phyloP scores from a whole-genome alignment of 345 rosid species.

The thale cress (Arabidopsis thaliana) region DNA sequence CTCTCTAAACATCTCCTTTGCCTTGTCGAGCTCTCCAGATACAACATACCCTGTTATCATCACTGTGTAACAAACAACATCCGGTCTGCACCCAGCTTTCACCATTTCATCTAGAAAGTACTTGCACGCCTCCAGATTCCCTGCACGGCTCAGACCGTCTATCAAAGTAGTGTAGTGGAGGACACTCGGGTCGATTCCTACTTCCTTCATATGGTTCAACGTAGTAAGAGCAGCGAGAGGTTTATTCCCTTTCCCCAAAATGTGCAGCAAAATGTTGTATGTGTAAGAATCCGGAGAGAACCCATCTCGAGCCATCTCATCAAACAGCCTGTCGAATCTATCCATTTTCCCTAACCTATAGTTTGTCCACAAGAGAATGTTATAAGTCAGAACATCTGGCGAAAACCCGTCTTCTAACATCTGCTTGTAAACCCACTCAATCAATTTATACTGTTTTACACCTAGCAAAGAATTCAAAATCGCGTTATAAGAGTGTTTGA shows the following conservation, averaged over 20 bases:
- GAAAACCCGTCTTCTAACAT: conserved; percentile 67
- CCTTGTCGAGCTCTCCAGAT: conserved; percentile 73
- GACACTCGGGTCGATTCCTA: conserved; percentile 62
- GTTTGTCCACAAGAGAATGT: conserved; percentile 72
- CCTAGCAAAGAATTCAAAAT: conserved; percentile 63
- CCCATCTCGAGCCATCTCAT: conserved; percentile 73
- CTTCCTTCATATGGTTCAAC: conserved; percentile 82
- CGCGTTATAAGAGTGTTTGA: conserved; percentile 79
- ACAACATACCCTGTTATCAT: conserved; percentile 78
- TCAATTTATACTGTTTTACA: conserved; percentile 69
- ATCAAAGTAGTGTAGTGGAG: conserved; percentile 89
- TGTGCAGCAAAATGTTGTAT: conserved; percentile 77
- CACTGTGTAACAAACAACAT: conserved; percentile 85
- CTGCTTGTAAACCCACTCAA: conserved; percentile 86
- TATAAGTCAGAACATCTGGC: conserved; percentile 74
- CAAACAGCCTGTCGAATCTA: conserved; percentile 67
- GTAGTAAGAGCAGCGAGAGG: conserved; percentile 81
- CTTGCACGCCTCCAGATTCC: conserved; percentile 82
- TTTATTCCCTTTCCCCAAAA: conserved; percentile 81
- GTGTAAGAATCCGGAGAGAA: conserved; percentile 81
- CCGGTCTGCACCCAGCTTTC: conserved; percentile 67
- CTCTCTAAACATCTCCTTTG: conserved; percentile 64
- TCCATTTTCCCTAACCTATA: conserved; percentile 75
- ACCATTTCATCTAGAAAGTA: conserved; percentile 78
- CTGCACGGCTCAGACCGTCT: conserved; percentile 87